phyloP scores from a whole-genome alignment of 1,284 basidiomycete genomes.

The Heterobasidion parviporum region DNA sequence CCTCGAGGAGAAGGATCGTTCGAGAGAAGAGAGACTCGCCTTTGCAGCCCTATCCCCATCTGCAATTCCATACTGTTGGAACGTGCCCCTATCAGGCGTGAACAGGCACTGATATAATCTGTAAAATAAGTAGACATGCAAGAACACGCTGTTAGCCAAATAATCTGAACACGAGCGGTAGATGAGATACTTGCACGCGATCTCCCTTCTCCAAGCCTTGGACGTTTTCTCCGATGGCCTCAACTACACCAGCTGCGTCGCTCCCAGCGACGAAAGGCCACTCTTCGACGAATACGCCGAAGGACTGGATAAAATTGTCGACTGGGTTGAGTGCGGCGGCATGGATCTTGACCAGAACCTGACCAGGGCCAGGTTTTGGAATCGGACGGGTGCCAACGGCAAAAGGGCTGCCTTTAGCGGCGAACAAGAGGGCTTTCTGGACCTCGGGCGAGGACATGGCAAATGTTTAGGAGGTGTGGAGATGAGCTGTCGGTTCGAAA shows the following conservation, averaged over 20 bases:
- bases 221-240: conserved; percentile 30
- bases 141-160: too few species aligned
- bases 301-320: conserved; percentile 31
- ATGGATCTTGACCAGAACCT: conserved; percentile 27
- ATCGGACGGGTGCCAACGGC: conserved; percentile 9
- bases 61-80: conserved; percentile 8
- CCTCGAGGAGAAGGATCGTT: too few species aligned
- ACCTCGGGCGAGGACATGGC: not conserved
- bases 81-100: not conserved
- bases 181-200: not conserved
- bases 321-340: conserved; percentile 26
- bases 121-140: not conserved
- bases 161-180: not conserved
- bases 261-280: conserved; percentile 38
- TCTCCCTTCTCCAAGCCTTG: not conserved
- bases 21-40: not conserved
- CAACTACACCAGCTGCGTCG: conserved; percentile 35
- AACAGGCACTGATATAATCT: conserved; percentile 1
- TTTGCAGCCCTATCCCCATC: conserved; percentile 5
- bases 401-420: conserved; percentile 6
- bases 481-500: not conserved
- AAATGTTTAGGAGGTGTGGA: not conserved
- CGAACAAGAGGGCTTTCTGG: conserved; percentile 20
- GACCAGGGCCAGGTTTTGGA: conserved; percentile 17
- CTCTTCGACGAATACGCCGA: conserved; percentile 16